Evolutionary conservation across 805 yeast species (phyloP).

Genomic region (Saturnispora silvae): DNA sequence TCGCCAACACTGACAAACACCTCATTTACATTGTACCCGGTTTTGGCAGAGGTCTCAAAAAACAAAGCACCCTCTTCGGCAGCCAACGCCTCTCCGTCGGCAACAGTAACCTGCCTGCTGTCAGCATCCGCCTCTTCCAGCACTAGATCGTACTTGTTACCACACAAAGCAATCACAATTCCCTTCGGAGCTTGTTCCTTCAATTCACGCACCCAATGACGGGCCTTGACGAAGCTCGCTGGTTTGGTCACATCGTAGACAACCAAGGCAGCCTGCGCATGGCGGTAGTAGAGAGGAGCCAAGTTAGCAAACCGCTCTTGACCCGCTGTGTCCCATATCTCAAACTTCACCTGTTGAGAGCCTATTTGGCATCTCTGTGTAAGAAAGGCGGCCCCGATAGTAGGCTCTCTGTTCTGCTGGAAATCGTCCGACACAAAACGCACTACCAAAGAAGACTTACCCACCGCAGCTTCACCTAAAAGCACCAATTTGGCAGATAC

Average conservation of each 20-base stretch:
- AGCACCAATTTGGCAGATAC: constrained; percentile 83
- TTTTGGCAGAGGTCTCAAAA: constrained; percentile 92
- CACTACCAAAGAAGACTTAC: constrained; percentile 85
- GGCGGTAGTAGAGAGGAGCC: constrained; percentile 96
- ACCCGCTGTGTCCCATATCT: constrained; percentile 97
- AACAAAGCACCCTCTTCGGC: constrained; percentile 84
- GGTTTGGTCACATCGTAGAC: constrained; percentile 95
- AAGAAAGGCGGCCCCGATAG: constrained; percentile 95
- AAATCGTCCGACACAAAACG: constrained; percentile 92
- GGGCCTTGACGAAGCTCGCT: constrained; percentile 87
- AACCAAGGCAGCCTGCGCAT: constrained; percentile 93
- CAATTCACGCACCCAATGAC: constrained; percentile 95
- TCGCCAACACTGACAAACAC: constrained; percentile 85
- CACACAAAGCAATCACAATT: constrained; percentile 87
- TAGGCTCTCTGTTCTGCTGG: constrained; percentile 95
- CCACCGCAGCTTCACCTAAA: constrained; percentile 96
- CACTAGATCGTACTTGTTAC: constrained; percentile 79
- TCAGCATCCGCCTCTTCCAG: constrained; percentile 40
- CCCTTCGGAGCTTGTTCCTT: constrained; percentile 93
- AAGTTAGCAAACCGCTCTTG: constrained; percentile 93
- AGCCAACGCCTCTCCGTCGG: constrained; percentile 81
- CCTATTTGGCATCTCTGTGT: constrained; percentile 90
- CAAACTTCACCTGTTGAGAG: constrained; percentile 79
- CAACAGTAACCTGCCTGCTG: constrained; percentile 67
- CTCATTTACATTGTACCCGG: constrained; percentile 79